Conservation (phyloP, 768 basidiomycete species). For the Candolleomyces efflorescens region DNA sequence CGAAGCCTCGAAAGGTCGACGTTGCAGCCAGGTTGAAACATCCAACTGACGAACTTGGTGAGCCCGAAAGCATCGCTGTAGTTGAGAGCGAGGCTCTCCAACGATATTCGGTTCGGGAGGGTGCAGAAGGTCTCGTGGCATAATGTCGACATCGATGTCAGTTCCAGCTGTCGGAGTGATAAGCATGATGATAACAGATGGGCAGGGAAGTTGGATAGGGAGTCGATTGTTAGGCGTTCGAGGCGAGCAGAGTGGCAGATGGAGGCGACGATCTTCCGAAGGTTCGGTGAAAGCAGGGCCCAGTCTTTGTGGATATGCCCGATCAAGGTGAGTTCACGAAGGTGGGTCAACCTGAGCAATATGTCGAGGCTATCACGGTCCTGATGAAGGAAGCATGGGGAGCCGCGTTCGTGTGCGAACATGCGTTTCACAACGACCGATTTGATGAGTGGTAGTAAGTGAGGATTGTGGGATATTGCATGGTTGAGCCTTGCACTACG, state of each 20-base stretch:
- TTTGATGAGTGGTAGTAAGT: neutral
- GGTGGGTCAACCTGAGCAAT: neutral
- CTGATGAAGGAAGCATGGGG: neutral
- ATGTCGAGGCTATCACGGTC: neutral
- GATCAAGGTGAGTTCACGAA: neutral
- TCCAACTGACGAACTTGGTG: no score
- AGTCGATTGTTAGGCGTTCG: neutral
- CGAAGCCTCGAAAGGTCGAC: no score
- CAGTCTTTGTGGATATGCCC: neutral
- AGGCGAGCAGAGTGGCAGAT: neutral
- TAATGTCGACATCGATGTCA: neutral
- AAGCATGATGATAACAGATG: neutral
- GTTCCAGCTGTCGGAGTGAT: neutral
- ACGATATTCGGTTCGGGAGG: neutral
- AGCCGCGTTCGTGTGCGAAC: neutral
- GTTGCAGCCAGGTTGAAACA: no score
- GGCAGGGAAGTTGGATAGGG: neutral
- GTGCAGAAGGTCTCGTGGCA: neutral
- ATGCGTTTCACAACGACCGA: neutral
- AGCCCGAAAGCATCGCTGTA: no score
- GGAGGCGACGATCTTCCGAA: neutral
- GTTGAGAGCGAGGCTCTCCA: no score
- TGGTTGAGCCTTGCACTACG: neutral
- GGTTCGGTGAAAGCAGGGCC: neutral
- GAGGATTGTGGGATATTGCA: neutral